phyloP scores from a whole-genome alignment of 2,329 filamentous ascomycete species.

The Aureobasidium sp. region DNA sequence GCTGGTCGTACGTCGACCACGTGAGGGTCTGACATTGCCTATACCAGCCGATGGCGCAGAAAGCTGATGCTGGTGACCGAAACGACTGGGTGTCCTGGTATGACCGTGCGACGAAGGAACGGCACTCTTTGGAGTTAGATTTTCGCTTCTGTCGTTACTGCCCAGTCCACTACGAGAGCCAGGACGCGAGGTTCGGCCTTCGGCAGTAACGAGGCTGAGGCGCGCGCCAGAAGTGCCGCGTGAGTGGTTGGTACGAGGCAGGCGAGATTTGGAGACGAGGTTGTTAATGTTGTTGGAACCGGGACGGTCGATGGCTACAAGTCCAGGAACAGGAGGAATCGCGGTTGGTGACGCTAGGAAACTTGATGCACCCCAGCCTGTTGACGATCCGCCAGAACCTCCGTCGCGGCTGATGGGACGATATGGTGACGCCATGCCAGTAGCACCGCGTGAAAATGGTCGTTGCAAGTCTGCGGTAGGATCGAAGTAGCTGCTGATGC shows the following conservation, averaged over 20 bases:
- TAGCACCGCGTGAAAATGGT: conserved; percentile 15
- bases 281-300: conserved; percentile 11
- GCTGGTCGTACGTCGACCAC: conserved; percentile 12
- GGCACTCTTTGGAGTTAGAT: conserved; percentile 22
- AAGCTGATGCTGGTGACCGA: conserved; percentile 17
- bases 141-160: conserved; percentile 15
- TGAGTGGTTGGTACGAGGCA: conserved; percentile 22
- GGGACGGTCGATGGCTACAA: neutral
- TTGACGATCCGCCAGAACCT: conserved; percentile 12
- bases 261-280: conserved; percentile 20
- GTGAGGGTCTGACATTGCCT: conserved; percentile 20
- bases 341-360: neutral
- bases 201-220: conserved; percentile 22
- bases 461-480: conserved; percentile 20
- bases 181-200: conserved; percentile 1
- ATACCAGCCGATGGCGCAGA: conserved; percentile 19
- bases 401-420: conserved; percentile 25
- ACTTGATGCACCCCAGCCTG: conserved; percentile 9
- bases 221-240: conserved; percentile 20
- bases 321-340: neutral
- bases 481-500: conserved; percentile 24
- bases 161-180: conserved; percentile 12
- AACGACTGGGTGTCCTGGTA: conserved; percentile 10
- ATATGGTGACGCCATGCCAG: conserved; percentile 22
- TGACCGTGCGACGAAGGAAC: conserved; percentile 19